phyloP scores from a whole-genome alignment of 305 asterid species.

The Fraxinus platypoda region DNA sequence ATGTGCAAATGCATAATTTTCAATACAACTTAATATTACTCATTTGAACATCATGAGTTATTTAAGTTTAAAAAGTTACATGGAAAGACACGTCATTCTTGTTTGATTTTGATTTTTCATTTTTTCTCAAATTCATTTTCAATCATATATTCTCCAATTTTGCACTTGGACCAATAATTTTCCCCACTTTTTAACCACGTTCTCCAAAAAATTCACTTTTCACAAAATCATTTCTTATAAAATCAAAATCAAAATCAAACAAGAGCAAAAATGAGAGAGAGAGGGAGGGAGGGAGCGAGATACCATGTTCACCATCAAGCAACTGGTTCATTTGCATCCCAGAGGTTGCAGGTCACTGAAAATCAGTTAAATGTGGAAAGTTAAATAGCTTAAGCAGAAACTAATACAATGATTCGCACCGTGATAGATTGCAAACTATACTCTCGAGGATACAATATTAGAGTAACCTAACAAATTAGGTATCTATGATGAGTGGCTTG shows the following conservation, averaged over 20 bases:
- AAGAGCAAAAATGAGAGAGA: neutral
- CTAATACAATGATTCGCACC: neutral
- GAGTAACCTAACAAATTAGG: neutral
- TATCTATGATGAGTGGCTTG: neutral
- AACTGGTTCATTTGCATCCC: neutral
- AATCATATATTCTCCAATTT: neutral
- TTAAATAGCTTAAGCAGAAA: neutral
- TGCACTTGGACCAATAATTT: neutral
- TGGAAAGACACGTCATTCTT: neutral
- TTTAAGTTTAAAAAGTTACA: neutral
- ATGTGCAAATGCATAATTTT: neutral
- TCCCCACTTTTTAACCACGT: neutral
- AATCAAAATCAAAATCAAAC: neutral
- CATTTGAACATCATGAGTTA: neutral
- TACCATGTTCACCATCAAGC: neutral
- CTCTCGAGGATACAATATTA: neutral
- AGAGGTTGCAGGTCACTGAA: neutral
- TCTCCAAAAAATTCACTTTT: neutral
- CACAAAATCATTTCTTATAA: neutral
- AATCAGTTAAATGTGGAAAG: neutral
- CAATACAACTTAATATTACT: neutral
- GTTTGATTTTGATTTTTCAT: neutral
- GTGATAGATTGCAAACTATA: neutral
- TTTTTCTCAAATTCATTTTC: neutral
- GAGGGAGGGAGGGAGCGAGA: neutral